Conservation (phyloP, 306 rosid genomes). For the Lablab purpureus region DNA sequence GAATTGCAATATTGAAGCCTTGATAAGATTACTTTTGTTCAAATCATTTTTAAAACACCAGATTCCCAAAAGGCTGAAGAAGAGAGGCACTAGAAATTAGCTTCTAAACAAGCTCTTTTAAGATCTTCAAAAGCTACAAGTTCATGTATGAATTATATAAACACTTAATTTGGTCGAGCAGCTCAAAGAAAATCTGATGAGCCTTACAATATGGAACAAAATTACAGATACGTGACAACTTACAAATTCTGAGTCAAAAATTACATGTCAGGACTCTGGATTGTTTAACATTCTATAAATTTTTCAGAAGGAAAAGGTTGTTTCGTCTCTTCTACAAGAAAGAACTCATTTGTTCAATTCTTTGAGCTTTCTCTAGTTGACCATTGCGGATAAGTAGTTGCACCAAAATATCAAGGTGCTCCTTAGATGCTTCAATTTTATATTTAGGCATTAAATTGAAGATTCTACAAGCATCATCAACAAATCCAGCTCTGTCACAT, state of each 20-base stretch:
- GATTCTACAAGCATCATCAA: constrained; percentile 66
- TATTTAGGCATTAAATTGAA: constrained; percentile 65
- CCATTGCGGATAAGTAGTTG: constrained; percentile 70
- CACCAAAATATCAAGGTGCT: constrained; percentile 58
- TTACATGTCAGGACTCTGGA: constrained; percentile 36
- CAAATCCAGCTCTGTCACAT: constrained; percentile 75
- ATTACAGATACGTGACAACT: constrained; percentile 12
- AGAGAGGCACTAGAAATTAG: not conserved
- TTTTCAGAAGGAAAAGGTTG: constrained; percentile 30
- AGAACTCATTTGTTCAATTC: constrained; percentile 60
- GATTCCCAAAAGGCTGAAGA: not conserved
- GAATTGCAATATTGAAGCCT: not conserved
- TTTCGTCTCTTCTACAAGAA: constrained; percentile 39
- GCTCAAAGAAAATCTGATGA: not conserved
- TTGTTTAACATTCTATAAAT: constrained; percentile 30
- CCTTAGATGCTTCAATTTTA: constrained; percentile 62
- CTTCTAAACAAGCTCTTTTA: not conserved
- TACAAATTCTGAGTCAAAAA: not conserved
- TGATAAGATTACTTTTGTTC: not conserved
- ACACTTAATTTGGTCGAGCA: not conserved
- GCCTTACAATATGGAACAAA: not conserved
- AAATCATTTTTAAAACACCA: not conserved
- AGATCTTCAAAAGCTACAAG: not conserved
- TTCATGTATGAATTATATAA: not conserved
- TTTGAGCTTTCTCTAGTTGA: constrained; percentile 63